Conservation (phyloP, 495 filamentous ascomycete species). For the Daldinia concentrica region DNA sequence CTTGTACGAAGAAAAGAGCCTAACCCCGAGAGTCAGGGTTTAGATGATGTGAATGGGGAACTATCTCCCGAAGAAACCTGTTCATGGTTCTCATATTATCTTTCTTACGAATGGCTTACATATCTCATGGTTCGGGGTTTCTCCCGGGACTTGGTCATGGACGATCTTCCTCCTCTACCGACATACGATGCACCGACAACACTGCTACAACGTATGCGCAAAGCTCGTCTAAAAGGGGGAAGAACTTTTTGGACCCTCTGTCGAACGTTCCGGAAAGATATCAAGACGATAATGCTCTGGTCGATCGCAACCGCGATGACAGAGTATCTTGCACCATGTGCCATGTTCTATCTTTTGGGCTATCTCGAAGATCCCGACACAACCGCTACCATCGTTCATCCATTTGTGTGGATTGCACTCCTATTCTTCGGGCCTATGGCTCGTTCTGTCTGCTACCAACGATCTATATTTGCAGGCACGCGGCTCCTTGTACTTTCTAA, state of each 20-base stretch:
- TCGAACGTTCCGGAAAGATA: not conserved
- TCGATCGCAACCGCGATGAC: not conserved
- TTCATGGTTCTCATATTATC: slow-evolving; percentile 56
- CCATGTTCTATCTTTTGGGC: not conserved
- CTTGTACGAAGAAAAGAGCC: slow-evolving; percentile 10
- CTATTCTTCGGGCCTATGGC: slow-evolving; percentile 6
- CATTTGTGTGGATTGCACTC: slow-evolving; percentile 1
- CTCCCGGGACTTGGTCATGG: slow-evolving; percentile 44
- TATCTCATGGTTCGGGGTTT: slow-evolving; percentile 48
- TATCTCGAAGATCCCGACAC: slow-evolving; percentile 5
- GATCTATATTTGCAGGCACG: slow-evolving; percentile 4
- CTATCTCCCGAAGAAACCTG: slow-evolving; percentile 67
- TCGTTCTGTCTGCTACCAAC: slow-evolving; percentile 6
- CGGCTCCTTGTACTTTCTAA: not conserved
- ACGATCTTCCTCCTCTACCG: slow-evolving; percentile 48
- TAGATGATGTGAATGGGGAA: slow-evolving; percentile 1
- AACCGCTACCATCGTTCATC: not conserved
- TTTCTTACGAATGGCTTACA: slow-evolving; percentile 51
- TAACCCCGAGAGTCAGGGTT: slow-evolving; percentile 3
- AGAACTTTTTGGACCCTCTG: slow-evolving; percentile 3
- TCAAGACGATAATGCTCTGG: slow-evolving; percentile 3
- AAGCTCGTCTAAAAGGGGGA: slow-evolving; percentile 28
- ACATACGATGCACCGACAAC: slow-evolving; percentile 47
- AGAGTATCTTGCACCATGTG: slow-evolving; percentile 3
- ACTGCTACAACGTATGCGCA: slow-evolving; percentile 42